These are phyloP conservation scores for Trypanosoma congolense DNA, from an alignment of 208 protist species.

Conservation along the genomic window DNA sequence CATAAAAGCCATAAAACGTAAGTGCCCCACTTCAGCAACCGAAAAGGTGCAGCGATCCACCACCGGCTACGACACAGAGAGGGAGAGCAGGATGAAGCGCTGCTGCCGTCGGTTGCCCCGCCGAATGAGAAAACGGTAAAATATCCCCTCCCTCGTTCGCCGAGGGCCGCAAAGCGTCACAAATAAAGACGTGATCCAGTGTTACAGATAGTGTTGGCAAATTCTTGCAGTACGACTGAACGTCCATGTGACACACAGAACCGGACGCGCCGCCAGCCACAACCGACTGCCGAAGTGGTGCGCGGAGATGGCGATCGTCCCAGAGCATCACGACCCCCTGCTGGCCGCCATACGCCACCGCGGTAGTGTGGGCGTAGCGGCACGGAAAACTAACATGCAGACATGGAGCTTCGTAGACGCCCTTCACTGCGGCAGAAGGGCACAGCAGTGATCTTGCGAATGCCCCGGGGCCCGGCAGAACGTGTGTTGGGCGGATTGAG, in stretches of 20 bases:
- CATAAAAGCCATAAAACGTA: too few relatives aligned
- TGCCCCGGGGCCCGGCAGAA: constrained; percentile 16
- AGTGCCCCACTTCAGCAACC: too few relatives aligned
- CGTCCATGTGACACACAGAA: constrained; percentile 33
- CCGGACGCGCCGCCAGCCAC: constrained; percentile 8
- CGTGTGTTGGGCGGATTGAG: constrained; percentile 12
- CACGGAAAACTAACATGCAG: constrained; percentile 43
- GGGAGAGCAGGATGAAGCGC: too few relatives aligned
- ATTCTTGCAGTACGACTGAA: constrained; percentile 38
- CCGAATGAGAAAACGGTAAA: too few relatives aligned
- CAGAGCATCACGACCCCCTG: constrained; percentile 40
- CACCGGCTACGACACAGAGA: too few relatives aligned
- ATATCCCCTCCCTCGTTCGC: too few relatives aligned
- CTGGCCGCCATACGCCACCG: constrained; percentile 52
- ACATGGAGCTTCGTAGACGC: constrained; percentile 14
- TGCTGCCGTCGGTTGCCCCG: too few relatives aligned
- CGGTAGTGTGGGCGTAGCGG: constrained; percentile 57
- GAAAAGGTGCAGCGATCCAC: too few relatives aligned
- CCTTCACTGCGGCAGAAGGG: neutral
- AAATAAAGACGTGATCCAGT: constrained; percentile 28
- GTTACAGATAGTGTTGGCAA: constrained; percentile 53
- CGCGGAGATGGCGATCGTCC: constrained; percentile 32
- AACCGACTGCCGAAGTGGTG: constrained; percentile 17
- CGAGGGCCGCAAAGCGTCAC: constrained; percentile 11
- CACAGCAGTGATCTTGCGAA: too few relatives aligned